A percentile compares a stretch with the other conserved stretches of the same genome.
These are phyloP conservation scores for Acacia crassicarpa DNA, from an alignment of 306 rosid genomes.

Conservation along the genomic window DNA sequence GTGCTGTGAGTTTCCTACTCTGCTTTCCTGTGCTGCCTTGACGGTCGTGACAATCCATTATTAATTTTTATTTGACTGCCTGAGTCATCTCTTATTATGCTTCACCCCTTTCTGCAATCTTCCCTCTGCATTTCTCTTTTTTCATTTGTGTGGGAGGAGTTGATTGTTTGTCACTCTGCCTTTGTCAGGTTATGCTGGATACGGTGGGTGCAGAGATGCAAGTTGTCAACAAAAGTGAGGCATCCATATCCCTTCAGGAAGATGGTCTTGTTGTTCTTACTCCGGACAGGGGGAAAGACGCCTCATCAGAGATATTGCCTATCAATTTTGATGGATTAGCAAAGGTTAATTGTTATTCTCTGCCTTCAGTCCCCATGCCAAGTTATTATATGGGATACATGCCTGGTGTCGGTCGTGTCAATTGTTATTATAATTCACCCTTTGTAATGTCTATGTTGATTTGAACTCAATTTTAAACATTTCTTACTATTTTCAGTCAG, in stretches of 20 bases:
- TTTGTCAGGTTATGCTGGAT: constrained; percentile 78
- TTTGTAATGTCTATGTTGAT: neutral
- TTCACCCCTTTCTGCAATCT: neutral
- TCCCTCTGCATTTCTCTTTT: neutral
- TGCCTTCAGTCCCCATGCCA: constrained; percentile 7
- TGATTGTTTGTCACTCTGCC: constrained; percentile 22
- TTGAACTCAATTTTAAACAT: neutral
- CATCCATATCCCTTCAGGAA: constrained; percentile 55
- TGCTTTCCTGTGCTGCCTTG: constrained; percentile 1
- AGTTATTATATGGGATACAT: neutral
- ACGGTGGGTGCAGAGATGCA: constrained; percentile 89
- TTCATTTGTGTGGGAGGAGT: neutral
- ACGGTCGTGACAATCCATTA: constrained; percentile 8
- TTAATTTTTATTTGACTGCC: neutral
- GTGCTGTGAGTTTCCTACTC: constrained; percentile 74
- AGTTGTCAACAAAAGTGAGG: constrained; percentile 68
- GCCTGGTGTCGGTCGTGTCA: constrained; percentile 1
- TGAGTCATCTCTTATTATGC: constrained; percentile 8
- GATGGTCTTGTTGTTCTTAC: constrained; percentile 70
- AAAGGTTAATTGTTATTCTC: constrained; percentile 49
- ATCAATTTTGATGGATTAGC: constrained; percentile 85
- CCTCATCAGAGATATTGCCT: constrained; percentile 78
- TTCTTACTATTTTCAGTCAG: constrained; percentile 59
- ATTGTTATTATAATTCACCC: neutral
- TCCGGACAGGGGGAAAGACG: constrained; percentile 70